Base-by-base conservation (phyloP, 257 asterid genomes). In the Thymus mandschuricus region DNA sequence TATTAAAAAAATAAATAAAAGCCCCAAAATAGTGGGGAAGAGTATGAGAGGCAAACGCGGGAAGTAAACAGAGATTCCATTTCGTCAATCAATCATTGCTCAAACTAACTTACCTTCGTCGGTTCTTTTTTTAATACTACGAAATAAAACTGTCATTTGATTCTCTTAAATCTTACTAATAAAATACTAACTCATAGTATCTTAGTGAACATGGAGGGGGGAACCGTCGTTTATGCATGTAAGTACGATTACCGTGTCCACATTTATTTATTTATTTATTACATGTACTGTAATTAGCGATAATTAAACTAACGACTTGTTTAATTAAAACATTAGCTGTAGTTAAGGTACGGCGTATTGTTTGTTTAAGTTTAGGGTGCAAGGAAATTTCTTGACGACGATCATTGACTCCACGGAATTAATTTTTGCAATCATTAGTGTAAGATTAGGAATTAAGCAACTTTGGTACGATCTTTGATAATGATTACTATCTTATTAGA, bases 371-470 rank as follows among this genome's bases (percentile, higher is more conserved):
- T 38, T 38, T 38, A 38, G 6, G 41, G 1, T 38, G 8, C 41
- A 38, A 38, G 40, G 41, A 38, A 38, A 4, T 21, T 66, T 77
- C 70, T 65, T 60, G 6, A 59, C 55, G 2, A 64, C 50, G 45
- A 46, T 70, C 4, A 64, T 70, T 29, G 28, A 12, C 59, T 40
- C 35, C 21, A 35, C 38, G 40, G 4, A 70, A 65, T 59, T 40
- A 12, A n/a, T 51, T 41, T 41, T 43, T 43, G 13, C 62, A 71
- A 65, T 65, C 51, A 71, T 77, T 76, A 66, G 70, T 9, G 48
- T 38, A 66, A 7, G 72, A 76, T 64, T 76, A 56, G 57, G 51
- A 56, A 13, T 57, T 48, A 70, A 70, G 59, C 51, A 46, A 70
- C 51, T 34, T 10, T 1, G 31, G 56, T 57, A 8, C 43, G 29